Base-by-base conservation (phyloP, 805 yeast species). In the Starmerella bacillaris region DNA sequence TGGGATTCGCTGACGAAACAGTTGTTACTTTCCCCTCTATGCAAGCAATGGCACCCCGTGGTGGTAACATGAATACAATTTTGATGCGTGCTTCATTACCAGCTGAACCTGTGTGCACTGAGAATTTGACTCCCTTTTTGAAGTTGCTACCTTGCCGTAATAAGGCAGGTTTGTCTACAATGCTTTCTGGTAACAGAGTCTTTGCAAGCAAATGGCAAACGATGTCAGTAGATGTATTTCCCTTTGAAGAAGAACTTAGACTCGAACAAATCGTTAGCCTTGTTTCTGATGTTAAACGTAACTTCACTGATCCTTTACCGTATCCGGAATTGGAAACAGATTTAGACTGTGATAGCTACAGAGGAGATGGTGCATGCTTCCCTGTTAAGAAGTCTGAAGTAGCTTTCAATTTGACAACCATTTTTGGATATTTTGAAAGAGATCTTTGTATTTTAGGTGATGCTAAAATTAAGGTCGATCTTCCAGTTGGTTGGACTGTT, bases 161-260 rank as follows among this genome's bases (percentile, higher is more conserved):
- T 2, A 77, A 74, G 52, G 73, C 92, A 0, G 98, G 98, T 2
- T 60, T 89, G 27, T 69, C 93, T 0, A 68, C 92, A 0, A 60
- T 86, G 28, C 60, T 89, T 18, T 92, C 83, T 47, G 96, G 98
- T 15, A 94, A 82, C 53, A 74, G 74, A 49, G 39, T 56, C 21
- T 89, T 83, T 54, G 93, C 83, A 50, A 73, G 94, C 0, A 72
- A 74, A 42, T 89, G 96, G 96, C 94, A 84, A 44, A 71, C 84
- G 27, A 75, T 89, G 82, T 68, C 94, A 2, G 70, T 89, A 31
- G 96, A 86, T 52, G 64, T 86, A 18, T 57, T 57, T 14, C 72
- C 82, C 0, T 57, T 56, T 9, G 72, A 83, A 45, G 56, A 41
- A 3, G 38, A 46, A 70, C 59, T 38, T 6, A 32, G 34, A 16